phyloP scores from a whole-genome alignment of 1,139 yeast genomes.

The Trichomonascaceae sp. region DNA sequence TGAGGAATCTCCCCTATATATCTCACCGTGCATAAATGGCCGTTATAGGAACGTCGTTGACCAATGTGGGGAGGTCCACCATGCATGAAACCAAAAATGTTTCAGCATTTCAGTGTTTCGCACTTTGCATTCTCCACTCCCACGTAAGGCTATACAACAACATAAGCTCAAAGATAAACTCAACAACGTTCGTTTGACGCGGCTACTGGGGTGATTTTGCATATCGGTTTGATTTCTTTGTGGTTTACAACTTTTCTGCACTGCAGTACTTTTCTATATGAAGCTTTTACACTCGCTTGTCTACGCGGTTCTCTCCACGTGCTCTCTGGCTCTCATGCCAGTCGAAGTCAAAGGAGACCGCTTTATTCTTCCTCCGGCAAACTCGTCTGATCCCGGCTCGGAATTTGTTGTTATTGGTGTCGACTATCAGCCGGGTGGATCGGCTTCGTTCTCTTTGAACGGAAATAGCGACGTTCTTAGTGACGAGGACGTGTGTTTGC shows the following conservation, averaged over 20 bases:
- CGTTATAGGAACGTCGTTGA: conserved; percentile 44
- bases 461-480: conserved; percentile 64
- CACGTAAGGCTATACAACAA: background rate
- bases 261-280: background rate
- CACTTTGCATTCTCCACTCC: background rate
- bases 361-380: conserved; percentile 67
- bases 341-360: conserved; percentile 53
- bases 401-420: conserved; percentile 52
- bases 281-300: background rate
- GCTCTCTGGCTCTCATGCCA: conserved; percentile 37
- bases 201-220: background rate
- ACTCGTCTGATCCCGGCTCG: conserved; percentile 25
- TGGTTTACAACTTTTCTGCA: background rate
- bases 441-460: conserved; percentile 46
- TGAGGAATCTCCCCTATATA: conserved; percentile 53
- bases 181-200: background rate
- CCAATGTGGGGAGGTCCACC: conserved; percentile 23
- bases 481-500: conserved; percentile 61
- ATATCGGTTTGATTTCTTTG: background rate
- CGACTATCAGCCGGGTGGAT: conserved; percentile 72
- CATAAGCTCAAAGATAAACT: background rate
- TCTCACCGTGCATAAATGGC: conserved; percentile 55
- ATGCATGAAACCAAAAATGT: background rate
- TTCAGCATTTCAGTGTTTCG: background rate
- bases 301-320: background rate